phyloP scores from a whole-genome alignment of 2,329 filamentous ascomycete species.

The Lojkania enalia region DNA sequence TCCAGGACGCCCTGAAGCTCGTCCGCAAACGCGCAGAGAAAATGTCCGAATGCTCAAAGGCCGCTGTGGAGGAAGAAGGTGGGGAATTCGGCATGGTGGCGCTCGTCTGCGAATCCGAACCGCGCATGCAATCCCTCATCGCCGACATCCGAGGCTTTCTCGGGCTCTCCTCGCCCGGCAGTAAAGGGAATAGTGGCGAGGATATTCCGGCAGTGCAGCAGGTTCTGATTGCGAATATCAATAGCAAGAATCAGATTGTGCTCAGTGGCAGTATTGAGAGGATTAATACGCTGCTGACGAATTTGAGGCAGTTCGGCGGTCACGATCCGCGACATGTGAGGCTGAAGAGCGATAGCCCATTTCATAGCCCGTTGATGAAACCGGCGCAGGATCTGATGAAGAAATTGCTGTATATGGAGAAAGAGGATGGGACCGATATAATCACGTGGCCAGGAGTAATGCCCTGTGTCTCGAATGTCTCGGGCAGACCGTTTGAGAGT shows the following conservation, averaged over 20 bases:
- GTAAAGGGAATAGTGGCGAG: slow-evolving; percentile 68
- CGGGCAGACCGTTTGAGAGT: slow-evolving; percentile 73
- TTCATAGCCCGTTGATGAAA: slow-evolving; percentile 90
- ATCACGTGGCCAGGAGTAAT: slow-evolving; percentile 75
- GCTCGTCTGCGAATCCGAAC: slow-evolving; percentile 77
- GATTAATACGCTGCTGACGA: slow-evolving; percentile 79
- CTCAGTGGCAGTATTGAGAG: slow-evolving; percentile 82
- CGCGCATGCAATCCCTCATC: slow-evolving; percentile 71
- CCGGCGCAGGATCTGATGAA: slow-evolving; percentile 78
- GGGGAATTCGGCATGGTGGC: slow-evolving; percentile 95
- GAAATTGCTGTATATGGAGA: slow-evolving; percentile 63
- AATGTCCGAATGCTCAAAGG: slow-evolving; percentile 76
- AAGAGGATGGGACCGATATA: slow-evolving; percentile 63
- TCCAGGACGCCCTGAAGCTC: slow-evolving; percentile 75
- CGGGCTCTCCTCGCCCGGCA: slow-evolving; percentile 66
- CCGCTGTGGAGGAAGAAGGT: slow-evolving; percentile 67
- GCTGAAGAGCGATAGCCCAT: slow-evolving; percentile 84
- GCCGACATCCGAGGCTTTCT: slow-evolving; percentile 78
- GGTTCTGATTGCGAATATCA: slow-evolving; percentile 90
- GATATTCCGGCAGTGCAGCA: slow-evolving; percentile 78
- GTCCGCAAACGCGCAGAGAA: slow-evolving; percentile 77
- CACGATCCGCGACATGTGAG: slow-evolving; percentile 88
- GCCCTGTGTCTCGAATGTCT: slow-evolving; percentile 85
- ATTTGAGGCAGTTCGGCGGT: slow-evolving; percentile 85
- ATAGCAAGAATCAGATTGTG: slow-evolving; percentile 95